Evolutionary conservation across 176 grass and related monocot species (phyloP), one percentile per base, ranked within the genome.

Genomic region (Oropetium thomaeum): DNA sequence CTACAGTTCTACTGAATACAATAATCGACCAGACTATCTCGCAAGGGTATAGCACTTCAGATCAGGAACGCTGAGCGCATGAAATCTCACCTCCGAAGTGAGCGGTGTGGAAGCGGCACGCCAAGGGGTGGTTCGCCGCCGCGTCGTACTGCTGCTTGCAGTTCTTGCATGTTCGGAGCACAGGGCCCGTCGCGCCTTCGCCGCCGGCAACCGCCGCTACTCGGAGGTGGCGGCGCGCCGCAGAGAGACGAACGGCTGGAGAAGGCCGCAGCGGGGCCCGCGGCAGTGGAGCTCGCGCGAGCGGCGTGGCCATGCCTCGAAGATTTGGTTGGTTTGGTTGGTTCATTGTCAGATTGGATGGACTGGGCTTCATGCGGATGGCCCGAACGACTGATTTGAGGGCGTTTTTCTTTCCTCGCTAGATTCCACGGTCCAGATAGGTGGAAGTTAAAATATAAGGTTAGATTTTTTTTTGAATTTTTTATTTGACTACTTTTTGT

Each of bases 101-200:
- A 53, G 88, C 84, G 26, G 80, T 86, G 87, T 93, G 87, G 79
- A 86, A 82, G 60, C 75, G 82, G 80, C 89, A 90, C 12, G 89
- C 81, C 0, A 67, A 63, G 8, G 88, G 74, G 47, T 90, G 79
- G 52, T 97, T 97, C 35, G 73, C 80, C 31, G 80, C 76, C 23
- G 85, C 85, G n/a, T 97, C 90, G 58, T 82, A 97, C 80, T 87
- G 93, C 62, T 68, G 55, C 81, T 96, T 96, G 86, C 92, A 96
- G 35, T 83, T 96, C 89, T 83, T 92, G 89, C 92, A 96, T 39
- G 92, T 96, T 71, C 84, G 84, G 22, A 89, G 73, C 60, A 70
- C 49, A 13, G 62, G 57, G 45, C 33, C 30, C 5, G 59, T 33
- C 0, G 60, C 37, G 39, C 54, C 80, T 10, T 34, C 78, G 7